Evolutionary conservation across 2,329 filamentous ascomycete species (phyloP), one percentile per base, ranked within the genome.

Genomic region (Aspergillus fumigatiaffinis): DNA sequence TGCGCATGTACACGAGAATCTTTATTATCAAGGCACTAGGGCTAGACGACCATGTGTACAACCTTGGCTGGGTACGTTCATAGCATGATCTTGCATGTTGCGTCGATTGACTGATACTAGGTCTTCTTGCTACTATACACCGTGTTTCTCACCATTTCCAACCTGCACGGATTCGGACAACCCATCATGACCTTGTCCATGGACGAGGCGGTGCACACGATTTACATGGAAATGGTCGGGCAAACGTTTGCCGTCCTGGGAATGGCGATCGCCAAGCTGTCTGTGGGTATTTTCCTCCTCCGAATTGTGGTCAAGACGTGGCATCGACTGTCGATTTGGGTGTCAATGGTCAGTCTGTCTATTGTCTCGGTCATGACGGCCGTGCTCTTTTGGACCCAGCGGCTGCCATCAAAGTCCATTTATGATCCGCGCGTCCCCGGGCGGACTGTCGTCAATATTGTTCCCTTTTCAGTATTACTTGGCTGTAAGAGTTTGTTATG

Each of bases 261-360:
- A 12, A 78, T 76, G 67, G 72, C 71, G 4, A 62, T 73, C 6
- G 72, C 75, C 0, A 79, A 79, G 38, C 59, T 65, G 51, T 76
- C 76, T 0, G 62, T 78, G 0, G 75, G 73, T 0, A 66, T 76
- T 8, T 78, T 78, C 52, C 55, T 79, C 8, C 61, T 77, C 2
- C 71, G 75, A 0, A 63, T 78, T 17, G 73, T 77, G 10, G 66
- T 66, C 3, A 60, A 61, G 9, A 54, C 26, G 10, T 74, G 71
- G 71, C 73, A 77, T 59, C 70, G 66, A n/a, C 48, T 76, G 2
- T 63, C 59, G 0, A 73, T 78, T 35, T 77, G 71, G 72, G 28
- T 64, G 4, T 57, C 57, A 1, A 63, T 63, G 57, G 25, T 60
- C 44, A 60, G 56, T 21, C 17, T 64, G n/a, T 62, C 68, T 1